Conservation (phyloP, 2,329 filamentous ascomycete species). For the Cladosporium sp. region DNA sequence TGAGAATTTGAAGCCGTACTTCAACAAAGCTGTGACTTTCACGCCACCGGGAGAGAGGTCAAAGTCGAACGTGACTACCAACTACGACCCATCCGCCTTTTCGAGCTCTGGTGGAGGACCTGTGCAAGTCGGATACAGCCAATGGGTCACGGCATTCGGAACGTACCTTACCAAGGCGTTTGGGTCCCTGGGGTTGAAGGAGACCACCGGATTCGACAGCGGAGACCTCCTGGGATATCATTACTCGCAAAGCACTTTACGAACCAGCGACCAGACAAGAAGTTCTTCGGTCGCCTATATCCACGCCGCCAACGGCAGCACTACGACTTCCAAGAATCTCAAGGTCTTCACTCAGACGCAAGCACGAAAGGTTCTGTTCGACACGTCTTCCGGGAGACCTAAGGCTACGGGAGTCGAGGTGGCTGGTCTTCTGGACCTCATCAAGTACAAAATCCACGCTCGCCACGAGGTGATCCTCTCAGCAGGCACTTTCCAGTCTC, state of each 20-base stretch:
- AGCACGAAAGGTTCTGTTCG: background rate
- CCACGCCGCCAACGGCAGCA: slow-evolving; percentile 1
- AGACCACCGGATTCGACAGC: slow-evolving; percentile 26
- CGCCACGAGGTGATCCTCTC: slow-evolving; percentile 40
- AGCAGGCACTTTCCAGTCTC: slow-evolving; percentile 38
- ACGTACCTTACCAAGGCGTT: slow-evolving; percentile 25
- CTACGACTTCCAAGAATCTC: slow-evolving; percentile 16
- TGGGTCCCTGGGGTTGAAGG: slow-evolving; percentile 23
- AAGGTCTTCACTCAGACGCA: slow-evolving; percentile 30
- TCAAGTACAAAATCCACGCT: slow-evolving; percentile 23
- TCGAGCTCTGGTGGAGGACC: slow-evolving; percentile 19
- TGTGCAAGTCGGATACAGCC: slow-evolving; percentile 28
- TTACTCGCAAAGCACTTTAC: slow-evolving; percentile 16
- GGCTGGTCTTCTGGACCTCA: slow-evolving; percentile 17
- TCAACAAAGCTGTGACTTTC: slow-evolving; percentile 17
- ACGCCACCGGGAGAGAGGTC: slow-evolving; percentile 20
- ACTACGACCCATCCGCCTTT: slow-evolving; percentile 22
- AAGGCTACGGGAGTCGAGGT: slow-evolving; percentile 8
- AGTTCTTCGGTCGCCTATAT: slow-evolving; percentile 13
- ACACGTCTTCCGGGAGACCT: slow-evolving; percentile 16
- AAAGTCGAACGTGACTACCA: slow-evolving; percentile 22
- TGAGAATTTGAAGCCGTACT: slow-evolving; percentile 22
- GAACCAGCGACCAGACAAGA: slow-evolving; percentile 16
- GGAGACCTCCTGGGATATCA: slow-evolving; percentile 19
- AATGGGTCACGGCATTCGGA: slow-evolving; percentile 23